A percentile compares a stretch with the other conserved stretches of the same genome.
Conservation (phyloP, 768 basidiomycete genomes). For the Podaxis sp. region DNA sequence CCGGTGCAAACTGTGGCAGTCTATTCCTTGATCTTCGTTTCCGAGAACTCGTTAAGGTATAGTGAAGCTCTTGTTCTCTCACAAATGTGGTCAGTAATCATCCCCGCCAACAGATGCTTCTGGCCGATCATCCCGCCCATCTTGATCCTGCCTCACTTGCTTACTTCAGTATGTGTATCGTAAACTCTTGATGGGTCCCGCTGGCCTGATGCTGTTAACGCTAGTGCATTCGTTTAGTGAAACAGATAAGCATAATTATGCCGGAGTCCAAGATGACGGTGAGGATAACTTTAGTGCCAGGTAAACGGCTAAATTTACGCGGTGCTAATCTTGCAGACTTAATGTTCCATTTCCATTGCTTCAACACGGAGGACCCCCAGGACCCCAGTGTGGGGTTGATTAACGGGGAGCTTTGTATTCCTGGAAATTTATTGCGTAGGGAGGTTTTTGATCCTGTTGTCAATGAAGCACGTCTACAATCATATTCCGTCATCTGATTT, state of each 20-base stretch:
- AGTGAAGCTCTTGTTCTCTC: constrained; percentile 5
- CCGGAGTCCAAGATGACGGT: constrained; percentile 76
- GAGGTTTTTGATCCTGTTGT: constrained; percentile 93
- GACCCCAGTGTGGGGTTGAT: constrained; percentile 77
- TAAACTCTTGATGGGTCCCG: neutral
- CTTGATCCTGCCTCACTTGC: constrained; percentile 79
- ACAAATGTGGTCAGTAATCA: neutral
- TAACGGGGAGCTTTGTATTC: constrained; percentile 82
- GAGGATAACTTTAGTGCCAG: constrained; percentile 19
- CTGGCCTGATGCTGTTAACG: constrained; percentile 9
- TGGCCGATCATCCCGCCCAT: constrained; percentile 83
- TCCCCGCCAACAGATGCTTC: constrained; percentile 38
- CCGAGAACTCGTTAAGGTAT: constrained; percentile 70
- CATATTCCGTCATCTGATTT: neutral
- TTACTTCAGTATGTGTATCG: constrained; percentile 59
- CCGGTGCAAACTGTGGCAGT: constrained; percentile 85
- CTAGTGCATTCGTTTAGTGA: constrained; percentile 83
- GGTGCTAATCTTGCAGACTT: constrained; percentile 45
- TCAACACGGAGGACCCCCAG: constrained; percentile 82
- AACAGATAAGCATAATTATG: constrained; percentile 80
- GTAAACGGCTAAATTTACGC: constrained; percentile 3
- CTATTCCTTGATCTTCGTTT: constrained; percentile 88
- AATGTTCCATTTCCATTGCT: constrained; percentile 88
- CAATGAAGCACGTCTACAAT: constrained; percentile 51
- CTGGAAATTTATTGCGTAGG: constrained; percentile 72